Evolutionary conservation across 2,329 filamentous ascomycete genomes (phyloP), one percentile per base, ranked within the genome.

Genomic region (Tympanopsis confertula): DNA sequence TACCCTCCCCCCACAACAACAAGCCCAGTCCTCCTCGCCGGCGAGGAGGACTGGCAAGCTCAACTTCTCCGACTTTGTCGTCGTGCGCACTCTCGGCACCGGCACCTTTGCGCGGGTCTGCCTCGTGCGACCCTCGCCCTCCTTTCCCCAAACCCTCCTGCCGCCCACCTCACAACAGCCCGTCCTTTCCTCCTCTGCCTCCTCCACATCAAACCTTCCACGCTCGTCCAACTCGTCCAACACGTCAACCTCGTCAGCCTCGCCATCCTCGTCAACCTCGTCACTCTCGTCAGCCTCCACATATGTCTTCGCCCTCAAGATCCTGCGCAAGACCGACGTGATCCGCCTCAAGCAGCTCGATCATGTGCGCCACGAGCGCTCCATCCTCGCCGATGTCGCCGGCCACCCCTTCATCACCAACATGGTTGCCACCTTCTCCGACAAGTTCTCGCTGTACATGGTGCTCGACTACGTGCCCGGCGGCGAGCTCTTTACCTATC

Each of bases 321-420:
- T 87, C 39, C 59, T 89, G 45, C 76, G 82, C 44, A 81, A 81
- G 53, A 68, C 74, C 39, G 71, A 80, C 74, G 80, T 91, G 33
- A 82, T 91, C 55, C 80, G 80, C 45, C 71, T 89, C 41, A 89
- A 89, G 66, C 85, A 91, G 54, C 79, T 89, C 47, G 84, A 89
- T 59, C 85, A 91, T 58, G 84, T 89, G 39, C 80, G 82, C 43
- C 84, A 88, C 59, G 85, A 91, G 66, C 80, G 84, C 48, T 74
- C 78, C 44, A 80, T 89, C 47, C 74, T 91, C 37, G 74, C 77
- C 50, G 78, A 84, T 45, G 81, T 89, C 35, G 78, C 81, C 35
- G 83, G 83, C 18, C 79, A 88, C 53, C 85, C 85, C 18, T 91
- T 89, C 60, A 88, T 91, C 54, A 88, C 85, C 38, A 79, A 74